Base-by-base conservation (phyloP, 2,329 filamentous ascomycete species). In the Cercospora brassicicola region DNA sequence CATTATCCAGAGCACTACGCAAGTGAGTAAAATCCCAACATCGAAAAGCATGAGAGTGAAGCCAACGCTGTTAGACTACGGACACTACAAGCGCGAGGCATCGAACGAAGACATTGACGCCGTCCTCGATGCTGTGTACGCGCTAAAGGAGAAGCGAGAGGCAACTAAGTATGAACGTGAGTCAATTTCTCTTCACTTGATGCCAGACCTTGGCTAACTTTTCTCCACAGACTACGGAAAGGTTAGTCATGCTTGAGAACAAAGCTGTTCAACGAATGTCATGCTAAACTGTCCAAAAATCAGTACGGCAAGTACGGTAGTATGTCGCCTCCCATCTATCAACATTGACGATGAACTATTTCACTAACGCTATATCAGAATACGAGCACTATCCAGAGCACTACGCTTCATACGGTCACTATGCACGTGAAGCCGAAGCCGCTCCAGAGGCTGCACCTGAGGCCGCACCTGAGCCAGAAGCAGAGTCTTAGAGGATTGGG, bases 41-140 rank as follows among this genome's bases (percentile, higher is more conserved):
- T n/a, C 36, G 15, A 39, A 39, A 39, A 39, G 36, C 36, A n/a
- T n/a, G 36, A 39, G 15, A 39, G 13, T 15, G 6, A 39, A 39
- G 36, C 36, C 36, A 39, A 39, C 36, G 13, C 36, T 39, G 36
- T 39, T 5, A 39, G 36, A 13, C 36, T 39, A 68, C 30, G 59
- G 39, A n/a, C 13, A 26, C 15, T 67, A 67, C 33, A 64, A 64
- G 42, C 61, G 66, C 8, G 65, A 67, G 9, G 57, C 57, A 13
- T 15, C 57, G 15, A 53, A 55, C 18, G 65, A 51, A 15, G 56
- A 61, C 13, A 23, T 60, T 20, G 64, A 66, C 10, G 45, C 42
- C 10, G 23, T 63, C 20, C 28, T 63, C 5, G 61, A 63, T 23
- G 61, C 61, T 26, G 61, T 63, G 11, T 53, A 28, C 15, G 45